These are phyloP conservation scores for Teratosphaeria zuluensis DNA, from an alignment of 2,329 filamentous ascomycete genomes.

Conservation along the genomic window DNA sequence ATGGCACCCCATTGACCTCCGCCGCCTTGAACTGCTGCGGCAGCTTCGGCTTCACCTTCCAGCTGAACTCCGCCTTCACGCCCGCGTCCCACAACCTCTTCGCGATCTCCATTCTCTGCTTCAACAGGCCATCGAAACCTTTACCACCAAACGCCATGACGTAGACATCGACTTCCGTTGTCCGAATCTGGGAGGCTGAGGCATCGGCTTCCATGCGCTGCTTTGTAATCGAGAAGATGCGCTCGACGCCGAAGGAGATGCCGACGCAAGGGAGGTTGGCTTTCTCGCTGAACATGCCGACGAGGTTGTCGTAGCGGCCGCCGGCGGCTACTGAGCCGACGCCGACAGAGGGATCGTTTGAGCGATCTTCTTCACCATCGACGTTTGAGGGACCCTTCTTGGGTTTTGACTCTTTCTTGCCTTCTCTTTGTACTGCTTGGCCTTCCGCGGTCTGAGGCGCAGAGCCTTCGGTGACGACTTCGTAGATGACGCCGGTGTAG, in stretches of 20 bases:
- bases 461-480: constrained; percentile 75
- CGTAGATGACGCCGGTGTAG: constrained; percentile 84
- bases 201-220: constrained; percentile 58
- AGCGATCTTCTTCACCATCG: constrained; percentile 54
- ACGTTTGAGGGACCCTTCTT: constrained; percentile 29
- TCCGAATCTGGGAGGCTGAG: constrained; percentile 43
- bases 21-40: constrained; percentile 86
- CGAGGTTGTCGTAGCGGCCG: constrained; percentile 84
- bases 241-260: constrained; percentile 89
- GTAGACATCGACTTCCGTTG: constrained; percentile 77
- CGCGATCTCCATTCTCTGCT: constrained; percentile 74
- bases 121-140: constrained; percentile 68
- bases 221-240: constrained; percentile 89
- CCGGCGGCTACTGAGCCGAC: constrained; percentile 84
- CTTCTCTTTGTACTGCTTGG: constrained; percentile 37
- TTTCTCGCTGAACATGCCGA: constrained; percentile 77
- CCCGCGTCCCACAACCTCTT: constrained; percentile 74
- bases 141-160: constrained; percentile 93
- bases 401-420: constrained; percentile 42
- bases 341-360: constrained; percentile 68
- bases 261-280: constrained; percentile 80
- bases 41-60: constrained; percentile 85
- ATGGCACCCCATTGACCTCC: constrained; percentile 67
- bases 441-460: constrained; percentile 41
- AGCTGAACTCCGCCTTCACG: constrained; percentile 82